Evolutionary conservation across 2,329 filamentous ascomycete genomes (phyloP).

Genomic region (Byssothecium circinans): DNA sequence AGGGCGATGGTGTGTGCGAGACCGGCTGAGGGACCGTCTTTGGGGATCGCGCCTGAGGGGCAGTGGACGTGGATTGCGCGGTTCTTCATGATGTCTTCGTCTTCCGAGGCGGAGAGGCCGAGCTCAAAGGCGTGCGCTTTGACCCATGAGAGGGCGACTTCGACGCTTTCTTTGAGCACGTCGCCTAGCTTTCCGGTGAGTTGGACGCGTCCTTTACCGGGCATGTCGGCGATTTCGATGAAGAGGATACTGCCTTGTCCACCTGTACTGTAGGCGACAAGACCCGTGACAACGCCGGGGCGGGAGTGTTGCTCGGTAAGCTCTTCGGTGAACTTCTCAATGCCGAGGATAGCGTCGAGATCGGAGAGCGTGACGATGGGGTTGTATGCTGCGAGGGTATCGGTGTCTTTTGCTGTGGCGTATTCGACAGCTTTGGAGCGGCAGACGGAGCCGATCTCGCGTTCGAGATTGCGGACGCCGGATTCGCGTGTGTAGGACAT

Average conservation of each 20-base stretch:
- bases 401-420: constrained; percentile 81
- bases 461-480: constrained; percentile 92
- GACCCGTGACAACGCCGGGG: constrained; percentile 90
- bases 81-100: constrained; percentile 93
- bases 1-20: constrained; percentile 93
- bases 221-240: constrained; percentile 98
- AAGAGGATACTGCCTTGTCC: constrained; percentile 96
- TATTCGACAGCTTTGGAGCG: constrained; percentile 85
- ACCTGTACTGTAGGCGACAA: constrained; percentile 91
- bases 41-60: constrained; percentile 90
- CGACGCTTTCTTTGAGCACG: constrained; percentile 94
- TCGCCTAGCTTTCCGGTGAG: constrained; percentile 95
- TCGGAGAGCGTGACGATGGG: constrained; percentile 75
- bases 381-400: constrained; percentile 66
- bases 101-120: constrained; percentile 76
- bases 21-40: constrained; percentile 82
- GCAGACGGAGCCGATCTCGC: constrained; percentile 92
- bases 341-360: constrained; percentile 86
- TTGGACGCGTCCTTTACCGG: constrained; percentile 86
- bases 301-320: constrained; percentile 81
- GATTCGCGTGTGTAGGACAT: constrained; percentile 95
- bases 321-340: constrained; percentile 93
- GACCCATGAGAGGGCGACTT: constrained; percentile 95
- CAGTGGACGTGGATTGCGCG: constrained; percentile 95
- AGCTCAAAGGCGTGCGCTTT: constrained; percentile 93